Percentiles rank a stretch among this genome's conserved stretches.
phyloP scores from a whole-genome alignment of 345 rosid genomes.

The Hibiscus tridactylites region DNA sequence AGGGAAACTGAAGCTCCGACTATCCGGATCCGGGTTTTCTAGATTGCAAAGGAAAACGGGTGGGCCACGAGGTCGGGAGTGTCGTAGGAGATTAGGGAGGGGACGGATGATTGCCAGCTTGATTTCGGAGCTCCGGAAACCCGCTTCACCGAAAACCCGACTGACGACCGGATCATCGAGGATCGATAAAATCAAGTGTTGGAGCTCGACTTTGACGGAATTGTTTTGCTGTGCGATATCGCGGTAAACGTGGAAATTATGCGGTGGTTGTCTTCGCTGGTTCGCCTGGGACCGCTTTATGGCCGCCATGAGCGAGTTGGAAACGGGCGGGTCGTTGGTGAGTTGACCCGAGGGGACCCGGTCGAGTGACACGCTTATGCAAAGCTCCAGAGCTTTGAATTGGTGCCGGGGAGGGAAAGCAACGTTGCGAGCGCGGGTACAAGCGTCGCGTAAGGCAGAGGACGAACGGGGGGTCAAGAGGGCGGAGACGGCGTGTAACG shows the following conservation, averaged over 20 bases:
- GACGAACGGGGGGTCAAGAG: conserved; percentile 65
- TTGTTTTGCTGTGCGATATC: conserved; percentile 41
- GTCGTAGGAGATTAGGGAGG: conserved; percentile 49
- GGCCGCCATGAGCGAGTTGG: conserved; percentile 96
- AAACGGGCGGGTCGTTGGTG: conserved; percentile 58
- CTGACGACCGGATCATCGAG: conserved; percentile 90
- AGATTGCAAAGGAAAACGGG: conserved; percentile 53
- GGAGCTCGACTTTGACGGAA: conserved; percentile 71
- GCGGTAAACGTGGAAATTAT: conserved; percentile 69
- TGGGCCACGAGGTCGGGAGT: conserved; percentile 39
- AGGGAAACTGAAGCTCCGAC: conserved; percentile 31
- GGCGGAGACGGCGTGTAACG: conserved; percentile 81
- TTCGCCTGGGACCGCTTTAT: conserved; percentile 92
- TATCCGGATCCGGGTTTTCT: conserved; percentile 31
- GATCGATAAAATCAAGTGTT: conserved; percentile 63
- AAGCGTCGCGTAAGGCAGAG: conserved; percentile 54
- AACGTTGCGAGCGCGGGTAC: conserved; percentile 58
- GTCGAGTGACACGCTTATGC: conserved; percentile 73
- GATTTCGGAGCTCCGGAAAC: conserved; percentile 80
- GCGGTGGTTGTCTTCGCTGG: conserved; percentile 75
- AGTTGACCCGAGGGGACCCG: conserved; percentile 64
- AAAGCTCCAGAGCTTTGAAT: conserved; percentile 79
- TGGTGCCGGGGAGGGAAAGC: conserved; percentile 72
- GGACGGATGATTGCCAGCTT: conserved; percentile 80
- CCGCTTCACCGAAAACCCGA: conserved; percentile 83